phyloP scores from a whole-genome alignment of 148 eudicot species.

The Talinum fruticosum region DNA sequence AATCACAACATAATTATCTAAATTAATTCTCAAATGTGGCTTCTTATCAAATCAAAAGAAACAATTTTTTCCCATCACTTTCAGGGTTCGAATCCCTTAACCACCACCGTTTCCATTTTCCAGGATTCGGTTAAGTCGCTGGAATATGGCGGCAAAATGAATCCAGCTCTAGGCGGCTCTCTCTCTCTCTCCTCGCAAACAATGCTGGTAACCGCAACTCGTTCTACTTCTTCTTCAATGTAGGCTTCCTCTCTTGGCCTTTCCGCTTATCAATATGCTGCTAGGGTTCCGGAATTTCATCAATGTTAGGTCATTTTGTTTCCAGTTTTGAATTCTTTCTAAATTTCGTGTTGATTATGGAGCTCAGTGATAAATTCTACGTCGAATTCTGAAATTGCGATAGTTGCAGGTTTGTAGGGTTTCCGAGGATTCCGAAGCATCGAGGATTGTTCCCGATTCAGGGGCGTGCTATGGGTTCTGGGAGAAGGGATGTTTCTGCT shows the following conservation, averaged over 20 bases:
- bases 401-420: constrained; percentile 40
- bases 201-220: background rate
- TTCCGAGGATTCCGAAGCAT: constrained; percentile 31
- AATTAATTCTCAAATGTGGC: no score
- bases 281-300: constrained; percentile 42
- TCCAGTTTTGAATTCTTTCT: background rate
- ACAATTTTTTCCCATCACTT: no score
- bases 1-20: no score
- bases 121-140: background rate
- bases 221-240: constrained; percentile 1
- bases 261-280: constrained; percentile 15
- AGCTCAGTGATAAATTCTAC: background rate
- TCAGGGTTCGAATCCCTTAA: background rate
- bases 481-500: constrained; percentile 17
- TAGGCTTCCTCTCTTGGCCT: constrained; percentile 6
- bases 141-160: background rate
- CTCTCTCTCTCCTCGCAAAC: background rate
- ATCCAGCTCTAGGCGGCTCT: background rate
- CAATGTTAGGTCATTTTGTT: constrained; percentile 14
- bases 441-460: constrained; percentile 23
- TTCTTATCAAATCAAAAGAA: background rate
- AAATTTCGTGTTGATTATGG: background rate
- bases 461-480: constrained; percentile 34
- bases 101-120: background rate
- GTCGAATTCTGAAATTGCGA: background rate